phyloP scores from a whole-genome alignment of 2,329 filamentous ascomycete species.

The Aspergillus quadrilineatus region DNA sequence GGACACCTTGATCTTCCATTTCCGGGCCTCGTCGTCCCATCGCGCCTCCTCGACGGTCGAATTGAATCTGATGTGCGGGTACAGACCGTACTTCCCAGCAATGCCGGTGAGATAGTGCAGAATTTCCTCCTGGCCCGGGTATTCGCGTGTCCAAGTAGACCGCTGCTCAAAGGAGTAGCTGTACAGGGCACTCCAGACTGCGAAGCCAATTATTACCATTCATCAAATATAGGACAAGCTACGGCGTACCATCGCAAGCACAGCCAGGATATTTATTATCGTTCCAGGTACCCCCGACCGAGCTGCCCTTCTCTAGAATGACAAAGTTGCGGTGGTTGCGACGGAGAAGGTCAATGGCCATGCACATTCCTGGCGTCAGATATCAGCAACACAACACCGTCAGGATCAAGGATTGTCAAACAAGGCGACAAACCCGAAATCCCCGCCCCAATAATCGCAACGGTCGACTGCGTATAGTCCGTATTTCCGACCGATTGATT shows the following conservation, averaged over 20 bases:
- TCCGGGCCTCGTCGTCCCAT: constrained; percentile 55
- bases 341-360: constrained; percentile 58
- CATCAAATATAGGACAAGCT: neutral
- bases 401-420: neutral
- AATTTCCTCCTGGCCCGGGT: constrained; percentile 62
- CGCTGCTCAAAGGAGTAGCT: constrained; percentile 63
- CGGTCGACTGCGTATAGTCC: constrained; percentile 52
- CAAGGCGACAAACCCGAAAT: constrained; percentile 46
- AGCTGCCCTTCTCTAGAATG: constrained; percentile 57
- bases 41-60: constrained; percentile 52
- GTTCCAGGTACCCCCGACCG: constrained; percentile 55
- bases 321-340: constrained; percentile 52
- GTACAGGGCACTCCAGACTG: constrained; percentile 57
- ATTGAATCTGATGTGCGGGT: constrained; percentile 59
- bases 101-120: constrained; percentile 54
- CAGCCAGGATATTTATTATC: constrained; percentile 60
- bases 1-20: constrained; percentile 53
- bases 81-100: constrained; percentile 56
- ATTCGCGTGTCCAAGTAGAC: constrained; percentile 57
- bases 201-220: neutral
- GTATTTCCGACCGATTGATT: constrained; percentile 42
- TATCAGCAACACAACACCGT: neutral
- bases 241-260: constrained; percentile 50
- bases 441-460: constrained; percentile 59
- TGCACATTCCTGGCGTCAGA: constrained; percentile 48